Evolutionary conservation across 306 rosid genomes (phyloP).

Genomic region (Sesbania bispinosa): DNA sequence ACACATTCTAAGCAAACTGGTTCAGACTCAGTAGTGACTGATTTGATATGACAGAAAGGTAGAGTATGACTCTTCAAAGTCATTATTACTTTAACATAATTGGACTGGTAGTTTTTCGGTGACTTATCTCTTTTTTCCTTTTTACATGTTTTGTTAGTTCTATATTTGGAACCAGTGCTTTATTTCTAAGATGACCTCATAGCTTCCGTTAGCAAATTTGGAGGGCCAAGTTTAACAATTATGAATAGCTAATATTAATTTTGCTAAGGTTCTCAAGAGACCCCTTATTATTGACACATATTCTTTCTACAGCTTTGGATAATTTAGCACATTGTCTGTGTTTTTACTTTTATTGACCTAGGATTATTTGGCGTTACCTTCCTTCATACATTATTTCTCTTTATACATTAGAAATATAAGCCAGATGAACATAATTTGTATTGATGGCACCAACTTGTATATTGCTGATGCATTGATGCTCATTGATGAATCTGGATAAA

Average conservation of each 20-base stretch:
- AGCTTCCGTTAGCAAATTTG: not conserved
- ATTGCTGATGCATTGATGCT: slow-evolving; percentile 1
- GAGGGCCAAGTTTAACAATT: not conserved
- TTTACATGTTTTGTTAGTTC: not conserved
- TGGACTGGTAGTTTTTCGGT: not conserved
- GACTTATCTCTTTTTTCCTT: not conserved
- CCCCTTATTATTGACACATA: not conserved
- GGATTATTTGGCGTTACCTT: not conserved
- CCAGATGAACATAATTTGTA: slow-evolving; percentile 7
- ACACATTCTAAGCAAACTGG: too few relatives aligned
- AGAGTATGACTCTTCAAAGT: not conserved
- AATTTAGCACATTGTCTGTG: not conserved
- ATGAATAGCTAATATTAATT: not conserved
- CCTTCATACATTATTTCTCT: not conserved
- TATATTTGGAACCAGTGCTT: not conserved
- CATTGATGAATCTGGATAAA: slow-evolving; percentile 7
- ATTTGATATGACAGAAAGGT: not conserved
- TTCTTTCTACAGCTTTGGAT: slow-evolving; percentile 4
- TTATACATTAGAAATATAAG: not conserved
- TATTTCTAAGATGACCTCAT: not conserved
- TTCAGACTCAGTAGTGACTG: too few relatives aligned
- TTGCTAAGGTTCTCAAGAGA: not conserved
- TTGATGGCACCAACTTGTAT: slow-evolving; percentile 7
- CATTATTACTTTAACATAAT: not conserved
- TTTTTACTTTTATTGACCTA: not conserved